These are phyloP conservation scores for Zygosaccharomyces pseudobailii DNA, from an alignment of 1,139 yeast species.

Conservation along the genomic window DNA sequence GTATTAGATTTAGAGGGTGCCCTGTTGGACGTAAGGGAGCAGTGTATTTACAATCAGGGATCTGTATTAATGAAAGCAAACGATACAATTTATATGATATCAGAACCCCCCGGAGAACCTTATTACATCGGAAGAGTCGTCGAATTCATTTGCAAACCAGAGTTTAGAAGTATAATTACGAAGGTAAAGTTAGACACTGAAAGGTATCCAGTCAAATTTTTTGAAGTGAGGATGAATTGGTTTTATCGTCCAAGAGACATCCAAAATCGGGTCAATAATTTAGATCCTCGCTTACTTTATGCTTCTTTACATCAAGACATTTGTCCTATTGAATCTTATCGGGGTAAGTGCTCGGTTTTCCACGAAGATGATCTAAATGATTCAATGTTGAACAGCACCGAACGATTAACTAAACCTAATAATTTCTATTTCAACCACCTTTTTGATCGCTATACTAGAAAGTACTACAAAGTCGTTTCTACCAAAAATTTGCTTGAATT, in stretches of 20 bases:
- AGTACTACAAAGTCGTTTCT: conserved; percentile 73
- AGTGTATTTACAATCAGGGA: conserved; percentile 27
- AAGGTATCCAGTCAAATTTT: conserved; percentile 43
- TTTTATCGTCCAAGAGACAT: conserved; percentile 86
- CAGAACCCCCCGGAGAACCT: conserved; percentile 96
- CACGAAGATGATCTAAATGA: conserved; percentile 57
- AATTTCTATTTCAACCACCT: conserved; percentile 80
- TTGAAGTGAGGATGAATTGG: conserved; percentile 78
- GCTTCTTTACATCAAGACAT: conserved; percentile 86
- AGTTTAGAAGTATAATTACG: conserved; percentile 17
- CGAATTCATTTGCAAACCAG: conserved; percentile 53
- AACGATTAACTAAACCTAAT: conserved; percentile 55
- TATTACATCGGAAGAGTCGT: conserved; percentile 82
- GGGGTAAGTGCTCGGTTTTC: conserved; percentile 71
- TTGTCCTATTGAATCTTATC: conserved; percentile 69
- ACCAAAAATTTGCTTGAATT: conserved; percentile 54
- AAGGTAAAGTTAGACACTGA: conserved; percentile 12
- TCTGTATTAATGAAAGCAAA: conserved; percentile 36
- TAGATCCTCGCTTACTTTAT: conserved; percentile 68
- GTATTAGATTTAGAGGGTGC: conserved; percentile 41
- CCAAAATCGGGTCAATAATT: conserved; percentile 35
- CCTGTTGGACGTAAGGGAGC: conserved; percentile 28
- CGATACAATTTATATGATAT: conserved; percentile 77
- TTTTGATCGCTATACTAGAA: conserved; percentile 81
- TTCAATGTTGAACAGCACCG: conserved; percentile 14